Base-by-base conservation (phyloP, 2,329 filamentous ascomycete genomes). In the Didymella lethalis region DNA sequence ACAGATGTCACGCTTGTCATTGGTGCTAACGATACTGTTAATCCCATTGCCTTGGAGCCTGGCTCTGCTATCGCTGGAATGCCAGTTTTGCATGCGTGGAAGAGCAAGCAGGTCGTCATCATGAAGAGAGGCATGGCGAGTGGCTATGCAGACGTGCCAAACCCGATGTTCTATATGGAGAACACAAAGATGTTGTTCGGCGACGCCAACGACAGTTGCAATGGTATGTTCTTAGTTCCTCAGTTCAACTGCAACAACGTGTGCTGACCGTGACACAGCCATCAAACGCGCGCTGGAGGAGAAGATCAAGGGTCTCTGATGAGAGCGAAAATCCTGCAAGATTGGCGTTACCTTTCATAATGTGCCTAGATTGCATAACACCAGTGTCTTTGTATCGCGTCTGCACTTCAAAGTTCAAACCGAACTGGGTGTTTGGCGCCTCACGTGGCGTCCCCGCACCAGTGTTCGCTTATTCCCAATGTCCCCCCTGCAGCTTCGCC, bases 91-190 rank as follows among this genome's bases (percentile, higher is more conserved):
- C 91, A 96, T 64, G 93, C 91, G 6, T 96, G 93, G 91, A 96
- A 96, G 87, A 93, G 90, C 71, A 96, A 96, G 82, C 89, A 94
- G 73, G 91, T 95, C 1, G 86, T 97, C 52, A 90, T 97, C 11
- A 96, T 97, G 93, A 97, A 97, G 85, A 83, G 93, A 59, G 89
- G 92, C 49, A 89, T 96, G 89, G 89, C 90, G 5, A 93, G 90
- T 74, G 92, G 92, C 62, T 96, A 96, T 77, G 91, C 93, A 20
- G 92, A 97, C 78, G 91, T 97, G 10, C 90, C 90, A 11, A 97
- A 97, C 73, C 92, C 93, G 0, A 93, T 97, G 91, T 95, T 96
- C 78, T 95, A 89, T 78, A 94, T 93, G 90, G 89, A 90, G 3
- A 90, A 90, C 50, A 93, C 92, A 2, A 91, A 90, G 80, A 97